These are phyloP conservation scores for Geotrichum carabidarum DNA, from an alignment of 1,139 yeast species.

Conservation along the genomic window DNA sequence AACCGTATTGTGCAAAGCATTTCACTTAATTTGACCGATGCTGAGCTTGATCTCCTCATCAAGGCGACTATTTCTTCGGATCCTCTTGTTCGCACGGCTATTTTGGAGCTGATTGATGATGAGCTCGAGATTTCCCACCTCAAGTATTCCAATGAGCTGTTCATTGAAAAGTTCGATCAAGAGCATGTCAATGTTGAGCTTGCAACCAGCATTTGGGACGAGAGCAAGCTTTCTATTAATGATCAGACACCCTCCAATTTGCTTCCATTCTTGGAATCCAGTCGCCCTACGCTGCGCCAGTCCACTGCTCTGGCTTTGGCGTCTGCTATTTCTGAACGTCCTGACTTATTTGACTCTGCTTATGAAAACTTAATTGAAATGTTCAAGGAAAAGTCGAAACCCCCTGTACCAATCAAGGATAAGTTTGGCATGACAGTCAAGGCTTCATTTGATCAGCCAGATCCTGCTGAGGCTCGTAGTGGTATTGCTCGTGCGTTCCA, in stretches of 20 bases:
- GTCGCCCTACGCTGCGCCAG: conserved; percentile 43
- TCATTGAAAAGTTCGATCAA: conserved; percentile 73
- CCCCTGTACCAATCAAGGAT: conserved; percentile 73
- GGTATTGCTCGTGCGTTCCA: conserved; percentile 70
- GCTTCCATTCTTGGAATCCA: conserved; percentile 23
- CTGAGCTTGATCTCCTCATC: conserved; percentile 58
- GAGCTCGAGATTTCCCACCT: conserved; percentile 72
- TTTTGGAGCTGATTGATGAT: conserved; percentile 78
- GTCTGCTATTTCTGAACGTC: conserved; percentile 41
- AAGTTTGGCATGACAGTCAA: conserved; percentile 73
- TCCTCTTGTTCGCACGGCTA: conserved; percentile 66
- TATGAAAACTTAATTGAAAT: conserved; percentile 48
- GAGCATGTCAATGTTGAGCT: conserved; percentile 57
- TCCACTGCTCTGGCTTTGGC: conserved; percentile 64
- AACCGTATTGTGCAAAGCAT: conserved; percentile 69
- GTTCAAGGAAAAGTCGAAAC: conserved; percentile 58
- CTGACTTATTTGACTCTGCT: conserved; percentile 37
- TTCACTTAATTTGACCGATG: conserved; percentile 51
- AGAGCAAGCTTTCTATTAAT: conserved; percentile 53
- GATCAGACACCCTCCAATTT: conserved; percentile 34
- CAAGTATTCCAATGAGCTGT: conserved; percentile 60
- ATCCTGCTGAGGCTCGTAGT: conserved; percentile 78
- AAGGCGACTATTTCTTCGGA: conserved; percentile 58
- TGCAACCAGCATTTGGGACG: conserved; percentile 83
- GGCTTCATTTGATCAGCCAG: conserved; percentile 55